These are phyloP conservation scores for Filosporella fistucella DNA, from an alignment of 495 filamentous ascomycete species.

Conservation along the genomic window DNA sequence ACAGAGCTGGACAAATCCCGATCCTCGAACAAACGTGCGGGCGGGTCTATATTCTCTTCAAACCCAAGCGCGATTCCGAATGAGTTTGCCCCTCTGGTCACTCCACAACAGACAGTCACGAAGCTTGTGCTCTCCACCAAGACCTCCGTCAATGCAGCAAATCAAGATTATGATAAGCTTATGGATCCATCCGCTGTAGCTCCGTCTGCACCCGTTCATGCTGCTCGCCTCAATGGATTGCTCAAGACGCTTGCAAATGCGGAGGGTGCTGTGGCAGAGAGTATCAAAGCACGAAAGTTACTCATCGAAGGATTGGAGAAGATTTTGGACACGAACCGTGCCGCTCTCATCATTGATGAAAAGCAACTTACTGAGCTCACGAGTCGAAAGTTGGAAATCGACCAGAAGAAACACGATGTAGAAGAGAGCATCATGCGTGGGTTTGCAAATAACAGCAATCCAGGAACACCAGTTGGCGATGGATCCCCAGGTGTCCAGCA, in stretches of 20 bases:
- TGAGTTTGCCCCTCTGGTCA: constrained; percentile 70
- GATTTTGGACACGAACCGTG: constrained; percentile 69
- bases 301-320: constrained; percentile 80
- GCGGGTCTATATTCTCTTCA: constrained; percentile 64
- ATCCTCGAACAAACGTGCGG: constrained; percentile 58
- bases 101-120: constrained; percentile 64
- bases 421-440: constrained; percentile 85
- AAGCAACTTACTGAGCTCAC: constrained; percentile 51
- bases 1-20: constrained; percentile 78
- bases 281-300: constrained; percentile 77
- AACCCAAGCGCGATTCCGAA: constrained; percentile 56
- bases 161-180: constrained; percentile 76
- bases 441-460: constrained; percentile 47
- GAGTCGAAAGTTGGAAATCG: constrained; percentile 59
- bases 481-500: constrained; percentile 26
- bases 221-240: constrained; percentile 80
- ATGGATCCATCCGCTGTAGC: constrained; percentile 58
- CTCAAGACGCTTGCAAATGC: constrained; percentile 84
- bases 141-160: constrained; percentile 60
- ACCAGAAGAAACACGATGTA: constrained; percentile 75
- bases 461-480: constrained; percentile 32
- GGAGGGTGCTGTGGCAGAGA: constrained; percentile 86
- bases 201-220: constrained; percentile 82
- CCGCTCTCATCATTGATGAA: constrained; percentile 64
- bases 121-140: constrained; percentile 62